phyloP scores from a whole-genome alignment of 2,329 filamentous ascomycete species.

The Lachnum nothofagi region DNA sequence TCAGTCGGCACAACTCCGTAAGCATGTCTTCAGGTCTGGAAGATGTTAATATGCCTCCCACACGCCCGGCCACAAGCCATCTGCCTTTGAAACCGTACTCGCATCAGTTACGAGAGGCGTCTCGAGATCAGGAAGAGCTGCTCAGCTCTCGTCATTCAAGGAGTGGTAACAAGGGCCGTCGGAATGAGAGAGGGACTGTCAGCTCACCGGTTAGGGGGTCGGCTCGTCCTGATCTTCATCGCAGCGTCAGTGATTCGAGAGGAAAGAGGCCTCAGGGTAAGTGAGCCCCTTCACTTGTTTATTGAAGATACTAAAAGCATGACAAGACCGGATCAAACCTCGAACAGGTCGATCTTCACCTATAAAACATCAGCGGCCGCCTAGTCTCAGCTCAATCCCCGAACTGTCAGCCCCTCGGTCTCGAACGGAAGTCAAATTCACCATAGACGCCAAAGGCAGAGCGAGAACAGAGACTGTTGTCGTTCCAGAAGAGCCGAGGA shows the following conservation, averaged over 20 bases:
- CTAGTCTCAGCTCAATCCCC: conserved; percentile 54
- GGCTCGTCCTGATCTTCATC: conserved; percentile 24
- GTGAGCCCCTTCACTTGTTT: not conserved
- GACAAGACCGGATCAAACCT: conserved; percentile 21
- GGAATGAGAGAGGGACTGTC: conserved; percentile 25
- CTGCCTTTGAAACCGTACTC: conserved; percentile 29
- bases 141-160: conserved; percentile 24
- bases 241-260: conserved; percentile 29
- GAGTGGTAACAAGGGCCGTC: conserved; percentile 19
- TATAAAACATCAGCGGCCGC: conserved; percentile 43
- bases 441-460: conserved; percentile 57
- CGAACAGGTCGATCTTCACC: conserved; percentile 40
- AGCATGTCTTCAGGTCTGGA: conserved; percentile 22
- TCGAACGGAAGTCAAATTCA: conserved; percentile 56
- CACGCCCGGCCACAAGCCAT: conserved; percentile 28
- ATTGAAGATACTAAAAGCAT: not conserved
- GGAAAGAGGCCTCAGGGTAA: conserved; percentile 24
- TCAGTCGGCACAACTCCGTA: conserved; percentile 38
- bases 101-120: conserved; percentile 31
- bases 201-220: conserved; percentile 31
- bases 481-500: conserved; percentile 21
- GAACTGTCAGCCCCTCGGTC: conserved; percentile 42
- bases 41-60: conserved; percentile 24
- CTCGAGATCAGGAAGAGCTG: conserved; percentile 30
- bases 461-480: conserved; percentile 31